Evolutionary conservation across 2,329 filamentous ascomycete genomes (phyloP), one percentile per base, ranked within the genome.

Genomic region (Clonostachys chloroleuca): DNA sequence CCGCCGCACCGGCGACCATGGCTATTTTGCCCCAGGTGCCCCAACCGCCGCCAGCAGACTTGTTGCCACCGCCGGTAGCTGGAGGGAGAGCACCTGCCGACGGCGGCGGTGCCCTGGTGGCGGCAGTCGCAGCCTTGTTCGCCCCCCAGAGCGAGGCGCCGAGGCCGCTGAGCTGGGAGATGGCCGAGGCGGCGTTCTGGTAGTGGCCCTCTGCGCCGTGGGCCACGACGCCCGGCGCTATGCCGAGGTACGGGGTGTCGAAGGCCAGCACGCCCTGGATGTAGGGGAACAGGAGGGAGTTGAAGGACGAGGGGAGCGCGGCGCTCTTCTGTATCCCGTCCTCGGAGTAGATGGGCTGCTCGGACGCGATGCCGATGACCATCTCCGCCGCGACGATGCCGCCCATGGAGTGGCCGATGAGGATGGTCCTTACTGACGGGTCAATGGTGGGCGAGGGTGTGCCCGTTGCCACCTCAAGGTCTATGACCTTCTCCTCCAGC

Each of bases 301-400:
- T 85, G 50, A 81, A 69, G 17, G 64, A 50, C 37, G 59, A 57
- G 36, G 56, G 33, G 36, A 30, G 6, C 20, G 45, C n/a, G 10
- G 40, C 34, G 13, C 40, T 16, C 54, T 70, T 67, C 33, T 67
- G 59, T 45, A 67, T 62, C 35, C 67, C 69, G 56, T 69, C 68
- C 49, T 70, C 63, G 35, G 72, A 71, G 53, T 74, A 71, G 53
- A 83, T 75, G 49, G 77, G 75, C 51, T 68, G 65, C 47, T 83
- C 79, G 8, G 73, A 75, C 1, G 77, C 70, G 45, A 97, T 78
- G 39, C 84, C 78, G 56, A 96, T 80, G 52, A 92, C 75, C 13
- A 90, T 87, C 62, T 97, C 94, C 34, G 91, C 92, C 12, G 90
- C 92, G 42, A 97, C 91, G 58, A 97, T 96, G 56, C 94, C 94